Evolutionary conservation across 2,329 filamentous ascomycete genomes (phyloP).

Genomic region (Cladosporium colombiae): DNA sequence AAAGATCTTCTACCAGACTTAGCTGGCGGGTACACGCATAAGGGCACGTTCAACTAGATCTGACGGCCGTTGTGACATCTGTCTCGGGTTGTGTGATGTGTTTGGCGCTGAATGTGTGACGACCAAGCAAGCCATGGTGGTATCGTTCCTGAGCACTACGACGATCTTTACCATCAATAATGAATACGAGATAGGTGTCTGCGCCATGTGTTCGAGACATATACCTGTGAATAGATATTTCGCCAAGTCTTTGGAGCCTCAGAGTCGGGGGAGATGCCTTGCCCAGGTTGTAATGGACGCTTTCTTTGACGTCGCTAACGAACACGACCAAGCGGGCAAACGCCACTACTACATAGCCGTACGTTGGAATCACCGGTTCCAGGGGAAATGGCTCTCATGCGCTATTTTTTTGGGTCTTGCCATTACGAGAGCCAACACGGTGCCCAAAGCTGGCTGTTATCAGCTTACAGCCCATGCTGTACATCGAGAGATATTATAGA

Average conservation of each 20-base stretch:
- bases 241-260: not conserved
- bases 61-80: not conserved
- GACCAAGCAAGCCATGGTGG: not conserved
- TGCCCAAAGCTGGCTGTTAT: not conserved
- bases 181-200: not conserved
- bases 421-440: not conserved
- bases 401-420: not conserved
- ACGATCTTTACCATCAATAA: not conserved
- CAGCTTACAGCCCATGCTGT: not conserved
- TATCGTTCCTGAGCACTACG: not conserved
- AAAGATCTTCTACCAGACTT: not conserved
- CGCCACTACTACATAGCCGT: constrained; percentile 2
- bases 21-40: not conserved
- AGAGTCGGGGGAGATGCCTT: not conserved
- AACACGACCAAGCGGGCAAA: constrained; percentile 4
- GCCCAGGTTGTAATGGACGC: not conserved
- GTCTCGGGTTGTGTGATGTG: constrained; percentile 3
- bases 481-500: not conserved
- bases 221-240: not conserved
- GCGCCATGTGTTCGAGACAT: not conserved
- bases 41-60: not conserved
- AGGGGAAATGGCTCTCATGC: not conserved
- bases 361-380: not conserved
- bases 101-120: not conserved
- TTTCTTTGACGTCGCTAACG: not conserved